Conservation (phyloP, 2,329 filamentous ascomycete species). For the Colletotrichum cereale region DNA sequence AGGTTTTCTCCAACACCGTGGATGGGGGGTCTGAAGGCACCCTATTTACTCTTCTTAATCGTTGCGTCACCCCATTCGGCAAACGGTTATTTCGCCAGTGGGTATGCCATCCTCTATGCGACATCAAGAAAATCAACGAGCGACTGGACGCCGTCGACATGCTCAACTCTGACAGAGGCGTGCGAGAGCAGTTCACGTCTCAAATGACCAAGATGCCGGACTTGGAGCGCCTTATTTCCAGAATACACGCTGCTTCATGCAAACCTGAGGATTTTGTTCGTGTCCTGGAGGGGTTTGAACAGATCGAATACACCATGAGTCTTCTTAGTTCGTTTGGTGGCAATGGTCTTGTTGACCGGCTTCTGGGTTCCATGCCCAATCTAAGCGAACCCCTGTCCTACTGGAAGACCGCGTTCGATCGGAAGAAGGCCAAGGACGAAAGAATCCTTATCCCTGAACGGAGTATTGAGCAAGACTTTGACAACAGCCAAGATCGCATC, state of each 20-base stretch:
- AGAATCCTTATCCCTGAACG: constrained; percentile 87
- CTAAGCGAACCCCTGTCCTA: constrained; percentile 79
- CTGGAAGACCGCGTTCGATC: constrained; percentile 95
- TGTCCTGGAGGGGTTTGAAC: constrained; percentile 95
- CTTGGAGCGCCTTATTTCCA: constrained; percentile 91
- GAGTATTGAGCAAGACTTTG: constrained; percentile 93
- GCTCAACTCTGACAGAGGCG: constrained; percentile 82
- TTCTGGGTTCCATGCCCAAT: constrained; percentile 89
- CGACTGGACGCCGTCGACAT: constrained; percentile 94
- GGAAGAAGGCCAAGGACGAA: constrained; percentile 80
- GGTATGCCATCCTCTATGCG: constrained; percentile 95
- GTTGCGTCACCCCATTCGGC: constrained; percentile 95
- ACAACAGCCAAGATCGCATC: constrained; percentile 82
- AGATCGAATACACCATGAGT: constrained; percentile 94
- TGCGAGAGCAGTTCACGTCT: constrained; percentile 89
- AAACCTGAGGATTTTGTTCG: constrained; percentile 92
- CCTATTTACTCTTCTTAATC: constrained; percentile 89
- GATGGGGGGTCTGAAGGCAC: constrained; percentile 90
- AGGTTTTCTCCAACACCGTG: constrained; percentile 93
- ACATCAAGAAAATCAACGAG: constrained; percentile 90
- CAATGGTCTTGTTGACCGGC: constrained; percentile 84
- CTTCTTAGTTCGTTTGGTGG: constrained; percentile 80
- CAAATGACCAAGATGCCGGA: constrained; percentile 94
- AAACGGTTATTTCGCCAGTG: constrained; percentile 96
- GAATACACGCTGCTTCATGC: constrained; percentile 92